Evolutionary conservation across 441 rosid genomes (phyloP).

Genomic region (Isatis lusitanica): DNA sequence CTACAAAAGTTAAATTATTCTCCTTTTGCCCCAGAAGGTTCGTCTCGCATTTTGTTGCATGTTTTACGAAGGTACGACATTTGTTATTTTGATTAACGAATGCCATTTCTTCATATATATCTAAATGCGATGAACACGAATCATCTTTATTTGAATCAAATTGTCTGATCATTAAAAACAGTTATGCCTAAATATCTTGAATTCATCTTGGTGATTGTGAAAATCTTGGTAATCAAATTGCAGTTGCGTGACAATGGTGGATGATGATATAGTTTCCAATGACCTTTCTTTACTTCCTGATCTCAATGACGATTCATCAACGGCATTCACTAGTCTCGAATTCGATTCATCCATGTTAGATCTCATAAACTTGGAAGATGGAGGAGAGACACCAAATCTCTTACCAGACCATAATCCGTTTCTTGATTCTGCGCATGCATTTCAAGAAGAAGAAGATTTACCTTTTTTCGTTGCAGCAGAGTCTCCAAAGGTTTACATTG

Average conservation of each 20-base stretch:
- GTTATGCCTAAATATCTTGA: neutral
- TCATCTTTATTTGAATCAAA: neutral
- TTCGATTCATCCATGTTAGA: conserved; percentile 26
- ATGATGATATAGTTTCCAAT: conserved; percentile 27
- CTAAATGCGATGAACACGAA: neutral
- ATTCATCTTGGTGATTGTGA: neutral
- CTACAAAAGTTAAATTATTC: neutral
- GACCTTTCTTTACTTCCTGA: conserved; percentile 25
- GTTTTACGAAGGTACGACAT: conserved; percentile 20
- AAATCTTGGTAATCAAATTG: neutral
- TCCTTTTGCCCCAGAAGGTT: conserved; percentile 6
- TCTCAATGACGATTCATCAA: neutral
- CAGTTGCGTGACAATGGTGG: conserved; percentile 32
- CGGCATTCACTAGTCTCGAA: conserved; percentile 4
- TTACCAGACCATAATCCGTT: conserved; percentile 24
- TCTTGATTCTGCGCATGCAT: neutral
- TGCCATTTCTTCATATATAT: too few relatives aligned
- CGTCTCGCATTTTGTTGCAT: neutral
- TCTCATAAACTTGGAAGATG: conserved; percentile 27
- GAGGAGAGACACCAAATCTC: conserved; percentile 9
- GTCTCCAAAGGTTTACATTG: conserved; percentile 28
- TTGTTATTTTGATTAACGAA: neutral
- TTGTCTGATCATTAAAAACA: neutral
- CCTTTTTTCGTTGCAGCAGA: neutral
- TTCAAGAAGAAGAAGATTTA: neutral